These are phyloP conservation scores for Lenzites betulinus DNA, from an alignment of 768 basidiomycete species.

Conservation along the genomic window DNA sequence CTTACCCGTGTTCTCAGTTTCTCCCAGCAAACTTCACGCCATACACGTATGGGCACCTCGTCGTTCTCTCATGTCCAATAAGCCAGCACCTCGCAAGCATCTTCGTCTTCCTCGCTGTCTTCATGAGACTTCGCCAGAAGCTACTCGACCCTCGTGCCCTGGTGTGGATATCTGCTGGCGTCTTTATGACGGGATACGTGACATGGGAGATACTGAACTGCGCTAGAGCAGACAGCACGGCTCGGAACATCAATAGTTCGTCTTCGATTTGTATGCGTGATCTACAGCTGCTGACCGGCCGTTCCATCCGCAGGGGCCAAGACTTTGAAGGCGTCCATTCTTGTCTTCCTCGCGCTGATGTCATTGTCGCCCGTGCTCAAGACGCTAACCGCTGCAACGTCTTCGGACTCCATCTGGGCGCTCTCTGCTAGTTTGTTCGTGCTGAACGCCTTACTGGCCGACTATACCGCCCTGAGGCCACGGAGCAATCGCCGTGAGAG, in stretches of 20 bases:
- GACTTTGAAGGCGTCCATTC: constrained; percentile 74
- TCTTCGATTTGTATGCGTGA: constrained; percentile 8
- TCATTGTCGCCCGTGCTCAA: constrained; percentile 88
- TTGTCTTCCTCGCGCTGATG: constrained; percentile 88
- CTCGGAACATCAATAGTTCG: constrained; percentile 37
- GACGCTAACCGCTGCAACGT: constrained; percentile 92
- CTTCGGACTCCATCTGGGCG: constrained; percentile 97
- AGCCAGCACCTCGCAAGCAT: constrained; percentile 84
- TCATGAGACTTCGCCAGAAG: constrained; percentile 66
- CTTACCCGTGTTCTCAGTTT: neutral
- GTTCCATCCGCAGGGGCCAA: constrained; percentile 56
- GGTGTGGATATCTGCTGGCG: constrained; percentile 61
- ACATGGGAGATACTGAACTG: constrained; percentile 60
- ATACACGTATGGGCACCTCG: constrained; percentile 75
- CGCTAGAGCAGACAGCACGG: constrained; percentile 26
- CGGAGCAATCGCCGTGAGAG: constrained; percentile 57
- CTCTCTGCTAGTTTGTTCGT: constrained; percentile 83
- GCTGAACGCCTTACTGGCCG: constrained; percentile 80
- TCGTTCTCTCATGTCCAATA: constrained; percentile 69
- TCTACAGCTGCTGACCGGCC: neutral
- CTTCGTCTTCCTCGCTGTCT: constrained; percentile 80
- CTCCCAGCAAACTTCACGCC: constrained; percentile 76
- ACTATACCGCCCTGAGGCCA: constrained; percentile 62
- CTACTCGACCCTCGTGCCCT: constrained; percentile 69
- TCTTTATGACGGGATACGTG: constrained; percentile 62